A percentile compares a stretch with the other conserved stretches of the same genome.
Conservation (phyloP, 164 flowering plant species). For the Tetracentron sinense region DNA sequence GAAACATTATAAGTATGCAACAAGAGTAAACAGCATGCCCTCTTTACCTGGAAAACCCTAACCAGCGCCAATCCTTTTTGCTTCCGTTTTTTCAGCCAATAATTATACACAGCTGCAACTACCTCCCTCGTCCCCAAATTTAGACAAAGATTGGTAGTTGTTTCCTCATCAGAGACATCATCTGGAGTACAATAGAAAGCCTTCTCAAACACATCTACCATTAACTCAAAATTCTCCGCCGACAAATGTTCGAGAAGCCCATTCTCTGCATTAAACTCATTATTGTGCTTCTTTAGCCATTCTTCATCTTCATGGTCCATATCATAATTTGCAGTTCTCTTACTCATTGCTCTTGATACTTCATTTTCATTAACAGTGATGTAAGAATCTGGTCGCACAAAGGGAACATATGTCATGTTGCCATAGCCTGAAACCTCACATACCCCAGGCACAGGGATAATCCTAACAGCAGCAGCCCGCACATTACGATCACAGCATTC, state of each 20-base stretch:
- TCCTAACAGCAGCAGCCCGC: constrained; percentile 28
- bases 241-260: constrained; percentile 31
- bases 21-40: background rate
- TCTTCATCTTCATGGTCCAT: constrained; percentile 84
- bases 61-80: constrained; percentile 46
- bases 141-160: constrained; percentile 28
- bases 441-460: constrained; percentile 82
- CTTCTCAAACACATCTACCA: constrained; percentile 75
- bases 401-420: constrained; percentile 22
- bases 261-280: constrained; percentile 20
- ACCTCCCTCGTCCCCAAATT: constrained; percentile 43
- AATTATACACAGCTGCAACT: constrained; percentile 44
- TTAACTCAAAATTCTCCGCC: constrained; percentile 62
- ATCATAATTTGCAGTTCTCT: constrained; percentile 58
- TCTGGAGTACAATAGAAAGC: constrained; percentile 45
- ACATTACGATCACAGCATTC: constrained; percentile 61
- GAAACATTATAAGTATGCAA: background rate
- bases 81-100: constrained; percentile 73
- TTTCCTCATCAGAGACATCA: constrained; percentile 46
- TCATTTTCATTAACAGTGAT: constrained; percentile 53
- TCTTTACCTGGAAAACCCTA: constrained; percentile 75
- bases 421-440: constrained; percentile 41
- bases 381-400: constrained; percentile 55
- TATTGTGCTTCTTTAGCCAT: constrained; percentile 61
- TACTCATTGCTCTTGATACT: constrained; percentile 56